phyloP scores from a whole-genome alignment of 306 rosid genomes.

The Acacia melanoxylon region DNA sequence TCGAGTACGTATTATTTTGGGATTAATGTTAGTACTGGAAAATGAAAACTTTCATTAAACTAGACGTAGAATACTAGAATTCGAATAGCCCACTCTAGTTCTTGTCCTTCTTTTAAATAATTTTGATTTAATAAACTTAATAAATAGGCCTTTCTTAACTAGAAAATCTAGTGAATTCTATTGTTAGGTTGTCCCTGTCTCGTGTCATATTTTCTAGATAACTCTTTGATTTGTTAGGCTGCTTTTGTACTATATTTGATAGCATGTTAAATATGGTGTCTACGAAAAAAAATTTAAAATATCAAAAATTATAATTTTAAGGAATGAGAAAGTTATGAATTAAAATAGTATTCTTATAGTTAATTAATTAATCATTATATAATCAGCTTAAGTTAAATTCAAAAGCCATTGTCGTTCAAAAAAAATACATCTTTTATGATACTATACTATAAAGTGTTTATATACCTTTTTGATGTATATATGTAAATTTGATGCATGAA shows the following conservation, averaged over 20 bases:
- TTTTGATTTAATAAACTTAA: conserved; percentile 34
- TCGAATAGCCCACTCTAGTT: conserved; percentile 7
- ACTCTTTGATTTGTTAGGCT: not conserved
- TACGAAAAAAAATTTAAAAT: too few species aligned
- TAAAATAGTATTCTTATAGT: not conserved
- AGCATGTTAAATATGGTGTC: not conserved
- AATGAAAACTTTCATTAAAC: not conserved
- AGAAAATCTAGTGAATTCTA: conserved; percentile 48
- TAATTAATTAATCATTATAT: not conserved
- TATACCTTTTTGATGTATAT: too few species aligned
- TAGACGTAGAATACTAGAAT: not conserved
- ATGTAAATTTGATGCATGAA: not conserved
- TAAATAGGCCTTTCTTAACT: not conserved
- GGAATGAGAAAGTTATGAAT: too few species aligned
- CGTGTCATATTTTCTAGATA: conserved; percentile 8
- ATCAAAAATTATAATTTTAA: too few species aligned
- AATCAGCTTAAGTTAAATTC: not conserved
- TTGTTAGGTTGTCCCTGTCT: conserved; percentile 51
- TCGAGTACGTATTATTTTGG: not conserved
- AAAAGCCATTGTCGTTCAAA: too few species aligned
- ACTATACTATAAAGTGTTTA: too few species aligned
- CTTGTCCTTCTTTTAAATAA: not conserved
- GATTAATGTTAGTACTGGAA: not conserved
- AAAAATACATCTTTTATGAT: too few species aligned
- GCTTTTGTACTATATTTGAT: not conserved